Percentiles rank a stretch among this genome's conserved stretches.
Conservation (phyloP, 1,139 yeast genomes). For the Geotrichum klebahnii region DNA sequence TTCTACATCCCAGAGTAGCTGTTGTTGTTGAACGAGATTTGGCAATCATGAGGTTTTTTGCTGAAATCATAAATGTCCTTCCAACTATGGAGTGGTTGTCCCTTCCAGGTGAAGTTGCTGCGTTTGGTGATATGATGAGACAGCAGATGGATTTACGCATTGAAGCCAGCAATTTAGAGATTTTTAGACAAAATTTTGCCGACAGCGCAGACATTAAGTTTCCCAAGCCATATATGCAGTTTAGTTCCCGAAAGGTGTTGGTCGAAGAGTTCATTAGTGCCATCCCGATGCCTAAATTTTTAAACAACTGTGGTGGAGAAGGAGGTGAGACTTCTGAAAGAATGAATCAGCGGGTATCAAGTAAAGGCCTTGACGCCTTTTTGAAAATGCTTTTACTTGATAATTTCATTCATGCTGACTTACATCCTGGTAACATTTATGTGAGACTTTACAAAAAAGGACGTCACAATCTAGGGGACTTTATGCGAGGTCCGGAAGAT, state of each 20-base stretch:
- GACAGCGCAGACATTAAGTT: slow-evolving; percentile 60
- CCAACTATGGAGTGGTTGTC: slow-evolving; percentile 99
- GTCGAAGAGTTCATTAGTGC: slow-evolving; percentile 86
- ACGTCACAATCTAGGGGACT: slow-evolving; percentile 16
- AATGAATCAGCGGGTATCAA: slow-evolving; percentile 72
- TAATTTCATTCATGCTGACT: slow-evolving; percentile 91
- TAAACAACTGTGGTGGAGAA: slow-evolving; percentile 49
- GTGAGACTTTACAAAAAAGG: slow-evolving; percentile 57
- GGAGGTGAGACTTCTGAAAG: slow-evolving; percentile 32
- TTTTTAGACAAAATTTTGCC: slow-evolving; percentile 61
- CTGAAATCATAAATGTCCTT: slow-evolving; percentile 57
- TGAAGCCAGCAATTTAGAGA: slow-evolving; percentile 74
- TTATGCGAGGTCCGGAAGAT: slow-evolving; percentile 25
- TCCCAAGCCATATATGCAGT: slow-evolving; percentile 68
- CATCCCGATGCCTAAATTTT: slow-evolving; percentile 68
- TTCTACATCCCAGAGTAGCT: slow-evolving; percentile 83
- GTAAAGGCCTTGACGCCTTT: slow-evolving; percentile 84
- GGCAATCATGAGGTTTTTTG: slow-evolving; percentile 77
- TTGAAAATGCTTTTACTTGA: slow-evolving; percentile 87
- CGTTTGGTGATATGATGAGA: slow-evolving; percentile 79
- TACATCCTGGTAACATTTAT: slow-evolving; percentile 94
- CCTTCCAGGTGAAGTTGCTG: slow-evolving; percentile 88
- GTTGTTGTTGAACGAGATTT: slow-evolving; percentile 72
- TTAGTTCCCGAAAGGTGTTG: slow-evolving; percentile 66
- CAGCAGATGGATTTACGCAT: slow-evolving; percentile 84